These are phyloP conservation scores for Rhinocladiella mackenziei DNA, from an alignment of 2,329 filamentous ascomycete genomes.

Conservation along the genomic window DNA sequence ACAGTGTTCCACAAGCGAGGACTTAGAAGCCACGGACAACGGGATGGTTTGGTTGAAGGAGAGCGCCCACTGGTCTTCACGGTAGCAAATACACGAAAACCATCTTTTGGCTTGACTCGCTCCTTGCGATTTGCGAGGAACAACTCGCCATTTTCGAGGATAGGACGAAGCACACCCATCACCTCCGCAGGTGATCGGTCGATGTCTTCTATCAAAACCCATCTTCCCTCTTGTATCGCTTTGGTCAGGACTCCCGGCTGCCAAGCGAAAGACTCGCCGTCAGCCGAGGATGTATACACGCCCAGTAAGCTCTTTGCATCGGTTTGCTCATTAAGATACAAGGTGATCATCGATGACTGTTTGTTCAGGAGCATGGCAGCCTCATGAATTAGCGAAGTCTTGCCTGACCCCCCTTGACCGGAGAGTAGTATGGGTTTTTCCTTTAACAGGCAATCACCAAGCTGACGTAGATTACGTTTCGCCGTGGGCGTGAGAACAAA, in stretches of 20 bases:
- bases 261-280: constrained; percentile 88
- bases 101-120: constrained; percentile 72
- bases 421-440: constrained; percentile 72
- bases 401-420: constrained; percentile 81
- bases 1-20: constrained; percentile 76
- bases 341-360: constrained; percentile 77
- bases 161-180: constrained; percentile 82
- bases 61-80: constrained; percentile 67
- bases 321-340: constrained; percentile 96
- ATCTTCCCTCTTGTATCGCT: constrained; percentile 87
- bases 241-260: constrained; percentile 87
- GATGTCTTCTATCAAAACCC: constrained; percentile 96
- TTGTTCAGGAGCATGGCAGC: constrained; percentile 75
- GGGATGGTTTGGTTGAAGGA: constrained; percentile 67
- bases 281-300: constrained; percentile 83
- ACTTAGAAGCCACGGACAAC: constrained; percentile 26
- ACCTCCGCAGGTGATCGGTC: constrained; percentile 93
- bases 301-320: constrained; percentile 95
- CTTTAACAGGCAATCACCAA: constrained; percentile 65
- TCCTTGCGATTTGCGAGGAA: constrained; percentile 86
- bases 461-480: constrained; percentile 62
- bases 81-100: constrained; percentile 88
- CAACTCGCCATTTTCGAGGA: constrained; percentile 89
- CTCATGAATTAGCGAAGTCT: constrained; percentile 81
- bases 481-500: constrained; percentile 72